A percentile compares a stretch with the other conserved stretches of the same genome.
These are phyloP conservation scores for Podospora fimiseda DNA, from an alignment of 495 filamentous ascomycete genomes.

Conservation along the genomic window DNA sequence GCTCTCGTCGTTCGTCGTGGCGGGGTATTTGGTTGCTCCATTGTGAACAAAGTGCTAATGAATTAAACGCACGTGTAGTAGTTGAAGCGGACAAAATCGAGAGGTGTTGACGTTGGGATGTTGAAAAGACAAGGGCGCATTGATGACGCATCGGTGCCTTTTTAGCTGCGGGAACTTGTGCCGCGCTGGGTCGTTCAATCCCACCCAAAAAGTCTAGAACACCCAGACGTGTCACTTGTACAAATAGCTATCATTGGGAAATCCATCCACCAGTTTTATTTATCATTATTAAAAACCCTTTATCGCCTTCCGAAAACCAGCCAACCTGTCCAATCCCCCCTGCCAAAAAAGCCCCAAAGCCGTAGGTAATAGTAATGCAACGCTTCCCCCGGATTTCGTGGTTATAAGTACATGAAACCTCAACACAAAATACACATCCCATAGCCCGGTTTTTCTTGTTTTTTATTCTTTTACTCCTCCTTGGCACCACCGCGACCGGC, in stretches of 20 bases:
- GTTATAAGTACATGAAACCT: neutral
- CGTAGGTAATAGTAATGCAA: neutral
- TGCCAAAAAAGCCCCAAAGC: neutral
- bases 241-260: too few relatives aligned
- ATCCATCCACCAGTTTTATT: neutral
- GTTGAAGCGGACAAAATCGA: too few relatives aligned
- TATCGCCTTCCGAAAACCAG: neutral
- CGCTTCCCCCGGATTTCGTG: neutral
- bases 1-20: conserved; percentile 43
- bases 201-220: too few relatives aligned
- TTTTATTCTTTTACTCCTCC: conserved; percentile 63
- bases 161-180: too few relatives aligned
- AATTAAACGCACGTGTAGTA: too few relatives aligned
- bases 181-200: too few relatives aligned
- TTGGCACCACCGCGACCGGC: conserved; percentile 80
- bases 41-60: too few relatives aligned
- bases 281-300: neutral
- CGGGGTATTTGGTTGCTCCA: conserved; percentile 58
- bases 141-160: too few relatives aligned
- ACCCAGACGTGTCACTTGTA: too few relatives aligned
- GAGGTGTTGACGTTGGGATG: neutral
- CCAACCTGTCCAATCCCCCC: neutral
- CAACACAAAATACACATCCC: neutral
- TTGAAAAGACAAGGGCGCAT: neutral
- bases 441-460: neutral